Percentiles rank a stretch among this genome's conserved stretches.
These are phyloP conservation scores for Pythium sp. DNA, from an alignment of 352 stramenopile species.

Conservation along the genomic window DNA sequence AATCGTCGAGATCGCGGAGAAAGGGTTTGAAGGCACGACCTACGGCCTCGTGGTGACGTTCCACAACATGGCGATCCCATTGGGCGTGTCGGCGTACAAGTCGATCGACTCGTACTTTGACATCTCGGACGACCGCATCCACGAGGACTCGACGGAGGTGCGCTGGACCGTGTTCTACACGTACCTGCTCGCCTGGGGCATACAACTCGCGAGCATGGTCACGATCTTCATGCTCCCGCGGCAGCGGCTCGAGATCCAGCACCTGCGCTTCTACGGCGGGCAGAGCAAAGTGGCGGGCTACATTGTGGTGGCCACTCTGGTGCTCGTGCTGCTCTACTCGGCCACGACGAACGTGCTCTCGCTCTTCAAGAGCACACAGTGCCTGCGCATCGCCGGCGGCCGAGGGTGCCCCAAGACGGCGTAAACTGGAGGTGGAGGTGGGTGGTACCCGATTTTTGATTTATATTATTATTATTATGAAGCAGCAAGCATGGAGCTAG, in stretches of 20 bases:
- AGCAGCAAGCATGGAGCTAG: not conserved
- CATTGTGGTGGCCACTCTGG: constrained; percentile 21
- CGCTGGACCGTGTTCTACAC: constrained; percentile 40
- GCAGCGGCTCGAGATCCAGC: constrained; percentile 28
- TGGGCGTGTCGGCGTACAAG: constrained; percentile 56
- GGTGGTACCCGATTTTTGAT: not conserved
- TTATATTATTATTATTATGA: constrained; percentile 3
- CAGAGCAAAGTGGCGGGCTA: constrained; percentile 16
- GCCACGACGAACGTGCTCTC: constrained; percentile 46
- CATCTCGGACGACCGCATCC: constrained; percentile 44
- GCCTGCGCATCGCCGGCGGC: constrained; percentile 45
- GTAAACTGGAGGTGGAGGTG: not conserved
- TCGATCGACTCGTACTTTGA: constrained; percentile 55
- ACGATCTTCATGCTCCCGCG: constrained; percentile 49
- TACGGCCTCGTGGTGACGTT: constrained; percentile 40
- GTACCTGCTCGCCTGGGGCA: constrained; percentile 54
- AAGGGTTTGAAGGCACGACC: constrained; percentile 26
- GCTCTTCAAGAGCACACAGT: constrained; percentile 47
- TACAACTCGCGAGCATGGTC: constrained; percentile 43
- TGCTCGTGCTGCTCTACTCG: constrained; percentile 19
- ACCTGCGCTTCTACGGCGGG: constrained; percentile 26
- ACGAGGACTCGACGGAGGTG: constrained; percentile 42
- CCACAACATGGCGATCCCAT: constrained; percentile 39
- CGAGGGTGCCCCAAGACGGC: constrained; percentile 23
- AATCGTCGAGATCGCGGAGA: constrained; percentile 49